Percentiles rank a stretch among this genome's conserved stretches.
phyloP scores from a whole-genome alignment of 108 stramenopile species.

The Cyclotella distinguenda region DNA sequence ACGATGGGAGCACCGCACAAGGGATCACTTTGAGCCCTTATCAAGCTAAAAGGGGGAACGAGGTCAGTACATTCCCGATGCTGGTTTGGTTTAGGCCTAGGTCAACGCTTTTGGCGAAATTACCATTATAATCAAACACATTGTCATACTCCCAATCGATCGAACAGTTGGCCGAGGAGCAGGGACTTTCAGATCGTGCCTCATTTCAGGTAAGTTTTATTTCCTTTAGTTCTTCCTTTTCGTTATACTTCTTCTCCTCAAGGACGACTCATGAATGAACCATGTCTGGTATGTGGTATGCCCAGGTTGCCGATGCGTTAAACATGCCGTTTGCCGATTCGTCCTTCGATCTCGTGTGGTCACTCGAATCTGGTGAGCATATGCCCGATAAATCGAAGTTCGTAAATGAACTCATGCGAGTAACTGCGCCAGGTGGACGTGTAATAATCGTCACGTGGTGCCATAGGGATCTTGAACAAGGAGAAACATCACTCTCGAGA shows the following conservation, averaged over 20 bases:
- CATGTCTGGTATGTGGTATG: too few relatives aligned
- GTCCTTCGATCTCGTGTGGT: slow-evolving; percentile 94
- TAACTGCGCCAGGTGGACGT: slow-evolving; percentile 73
- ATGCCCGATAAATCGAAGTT: slow-evolving; percentile 96
- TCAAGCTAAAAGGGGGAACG: slow-evolving; percentile 86
- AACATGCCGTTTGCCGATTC: slow-evolving; percentile 85
- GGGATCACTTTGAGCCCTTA: slow-evolving; percentile 94
- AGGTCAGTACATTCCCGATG: slow-evolving; percentile 14
- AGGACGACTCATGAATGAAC: too few relatives aligned
- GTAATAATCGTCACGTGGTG: slow-evolving; percentile 95
- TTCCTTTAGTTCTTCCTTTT: neutral
- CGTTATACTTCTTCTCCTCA: neutral
- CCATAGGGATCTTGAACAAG: slow-evolving; percentile 86
- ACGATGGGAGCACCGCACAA: slow-evolving; percentile 52
- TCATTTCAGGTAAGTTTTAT: slow-evolving; percentile 58
- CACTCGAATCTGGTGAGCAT: slow-evolving; percentile 94
- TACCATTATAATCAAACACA: neutral
- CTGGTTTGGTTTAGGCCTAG: neutral
- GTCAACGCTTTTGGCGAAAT: neutral
- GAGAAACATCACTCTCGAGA: slow-evolving; percentile 63
- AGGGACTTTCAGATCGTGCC: slow-evolving; percentile 69
- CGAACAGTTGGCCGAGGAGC: slow-evolving; percentile 62
- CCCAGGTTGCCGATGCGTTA: slow-evolving; percentile 91
- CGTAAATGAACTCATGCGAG: slow-evolving; percentile 86
- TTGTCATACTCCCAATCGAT: neutral